Evolutionary conservation across 2,329 filamentous ascomycete species (phyloP).

Genomic region (Colletotrichum costaricense): DNA sequence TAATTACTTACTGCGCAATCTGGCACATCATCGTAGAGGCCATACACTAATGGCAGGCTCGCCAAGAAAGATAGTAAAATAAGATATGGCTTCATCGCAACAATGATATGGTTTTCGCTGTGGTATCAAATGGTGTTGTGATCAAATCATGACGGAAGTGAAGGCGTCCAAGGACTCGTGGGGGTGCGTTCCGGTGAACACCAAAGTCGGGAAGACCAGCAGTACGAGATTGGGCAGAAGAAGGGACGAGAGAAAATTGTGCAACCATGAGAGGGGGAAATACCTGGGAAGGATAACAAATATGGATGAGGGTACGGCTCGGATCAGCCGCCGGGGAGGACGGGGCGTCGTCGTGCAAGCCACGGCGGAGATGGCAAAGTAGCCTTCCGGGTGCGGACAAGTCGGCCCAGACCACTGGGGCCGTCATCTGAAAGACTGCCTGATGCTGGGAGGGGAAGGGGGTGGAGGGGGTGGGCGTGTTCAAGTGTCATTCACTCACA

Average conservation of each 20-base stretch:
- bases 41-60: conserved; percentile 18
- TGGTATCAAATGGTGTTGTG: not conserved
- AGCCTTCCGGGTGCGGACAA: conserved; percentile 26
- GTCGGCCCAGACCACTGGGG: conserved; percentile 12
- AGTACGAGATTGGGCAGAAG: not conserved
- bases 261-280: not conserved
- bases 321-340: conserved; percentile 5
- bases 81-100: conserved; percentile 22
- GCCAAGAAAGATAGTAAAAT: not conserved
- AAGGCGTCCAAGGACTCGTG: not conserved
- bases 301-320: not conserved
- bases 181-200: not conserved
- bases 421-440: not conserved
- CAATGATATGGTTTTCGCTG: not conserved
- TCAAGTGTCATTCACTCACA: not conserved
- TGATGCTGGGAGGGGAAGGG: not conserved
- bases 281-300: not conserved
- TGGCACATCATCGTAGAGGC: conserved; percentile 22
- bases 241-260: not conserved
- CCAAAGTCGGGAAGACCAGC: not conserved
- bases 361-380: conserved; percentile 22
- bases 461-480: not conserved
- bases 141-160: conserved; percentile 18
- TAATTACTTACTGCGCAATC: conserved; percentile 23
- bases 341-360: conserved; percentile 26